A percentile compares a stretch with the other conserved stretches of the same genome.
Conservation (phyloP, 371 early-diverging fungal genomes). For the Saksenaea oblongispora region DNA sequence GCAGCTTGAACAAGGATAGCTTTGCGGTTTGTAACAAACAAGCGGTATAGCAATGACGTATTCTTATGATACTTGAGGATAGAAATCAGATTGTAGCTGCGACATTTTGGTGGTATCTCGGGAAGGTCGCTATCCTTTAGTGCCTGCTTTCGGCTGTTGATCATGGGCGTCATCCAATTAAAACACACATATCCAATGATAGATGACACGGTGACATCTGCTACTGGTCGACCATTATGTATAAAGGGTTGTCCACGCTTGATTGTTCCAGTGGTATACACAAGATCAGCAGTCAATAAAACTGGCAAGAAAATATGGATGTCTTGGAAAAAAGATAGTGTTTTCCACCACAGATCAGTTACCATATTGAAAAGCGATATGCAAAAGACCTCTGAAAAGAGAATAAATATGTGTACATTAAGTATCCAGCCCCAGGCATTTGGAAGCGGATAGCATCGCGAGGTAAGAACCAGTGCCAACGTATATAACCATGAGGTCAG, state of each 20-base stretch:
- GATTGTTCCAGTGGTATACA: constrained; percentile 18
- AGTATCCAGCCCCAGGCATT: constrained; percentile 24
- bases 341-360: not conserved
- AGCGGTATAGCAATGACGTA: constrained; percentile 18
- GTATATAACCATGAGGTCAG: constrained; percentile 23
- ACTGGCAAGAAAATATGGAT: constrained; percentile 4
- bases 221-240: constrained; percentile 18
- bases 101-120: constrained; percentile 12
- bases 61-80: constrained; percentile 10
- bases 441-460: constrained; percentile 20
- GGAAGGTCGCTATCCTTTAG: constrained; percentile 22
- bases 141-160: constrained; percentile 1
- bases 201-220: constrained; percentile 21
- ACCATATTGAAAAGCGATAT: not conserved
- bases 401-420: constrained; percentile 23
- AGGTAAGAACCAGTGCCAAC: constrained; percentile 6
- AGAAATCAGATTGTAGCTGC: constrained; percentile 20
- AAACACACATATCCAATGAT: constrained; percentile 30
- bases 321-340: not conserved
- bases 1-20: constrained; percentile 20
- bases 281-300: constrained; percentile 13
- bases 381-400: constrained; percentile 4
- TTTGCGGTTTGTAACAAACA: constrained; percentile 16
- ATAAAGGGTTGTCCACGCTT: constrained; percentile 27
- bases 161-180: constrained; percentile 21